A percentile compares a stretch with the other conserved stretches of the same genome.
phyloP scores from a whole-genome alignment of 495 filamentous ascomycete species.

The Apiosordaria backusii region DNA sequence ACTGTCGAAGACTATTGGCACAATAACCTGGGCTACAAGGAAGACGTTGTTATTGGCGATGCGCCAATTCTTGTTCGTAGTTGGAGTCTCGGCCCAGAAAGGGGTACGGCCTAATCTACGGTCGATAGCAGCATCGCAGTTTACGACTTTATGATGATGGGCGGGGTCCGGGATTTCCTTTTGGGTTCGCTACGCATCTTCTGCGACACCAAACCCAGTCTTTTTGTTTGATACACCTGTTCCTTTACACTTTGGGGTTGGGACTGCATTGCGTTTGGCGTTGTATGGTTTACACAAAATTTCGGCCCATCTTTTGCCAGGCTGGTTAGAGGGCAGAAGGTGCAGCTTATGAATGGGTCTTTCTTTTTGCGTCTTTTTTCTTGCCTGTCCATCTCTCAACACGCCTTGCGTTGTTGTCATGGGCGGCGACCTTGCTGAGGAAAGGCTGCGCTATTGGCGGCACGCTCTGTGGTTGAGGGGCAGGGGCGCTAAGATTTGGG shows the following conservation, averaged over 20 bases:
- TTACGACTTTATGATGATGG: conserved; percentile 30
- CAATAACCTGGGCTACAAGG: conserved; percentile 43
- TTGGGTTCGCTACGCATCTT: conserved; percentile 19
- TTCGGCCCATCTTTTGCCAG: conserved; percentile 4
- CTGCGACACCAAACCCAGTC: not conserved
- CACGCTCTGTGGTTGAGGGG: not conserved
- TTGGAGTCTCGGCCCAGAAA: conserved; percentile 19
- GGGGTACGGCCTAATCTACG: conserved; percentile 7
- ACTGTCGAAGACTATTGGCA: conserved; percentile 25
- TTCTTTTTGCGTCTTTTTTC: conserved; percentile 13
- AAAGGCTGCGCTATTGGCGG: too few relatives aligned
- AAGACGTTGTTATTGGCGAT: conserved; percentile 36
- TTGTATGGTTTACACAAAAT: conserved; percentile 34
- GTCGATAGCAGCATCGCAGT: not conserved
- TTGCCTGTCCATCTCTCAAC: not conserved
- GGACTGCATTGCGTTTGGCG: conserved; percentile 37
- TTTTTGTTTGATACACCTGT: not conserved
- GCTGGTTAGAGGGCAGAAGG: conserved; percentile 17
- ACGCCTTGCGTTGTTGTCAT: too few relatives aligned
- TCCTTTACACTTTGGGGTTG: conserved; percentile 14
- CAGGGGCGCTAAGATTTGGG: not conserved
- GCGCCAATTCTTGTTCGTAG: conserved; percentile 29
- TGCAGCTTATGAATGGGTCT: conserved; percentile 11
- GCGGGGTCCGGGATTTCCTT: conserved; percentile 12
- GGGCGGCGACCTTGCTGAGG: too few relatives aligned